A percentile compares a stretch with the other conserved stretches of the same genome.
These are phyloP conservation scores for Malus sylvestris DNA, from an alignment of 306 rosid genomes.

Conservation along the genomic window DNA sequence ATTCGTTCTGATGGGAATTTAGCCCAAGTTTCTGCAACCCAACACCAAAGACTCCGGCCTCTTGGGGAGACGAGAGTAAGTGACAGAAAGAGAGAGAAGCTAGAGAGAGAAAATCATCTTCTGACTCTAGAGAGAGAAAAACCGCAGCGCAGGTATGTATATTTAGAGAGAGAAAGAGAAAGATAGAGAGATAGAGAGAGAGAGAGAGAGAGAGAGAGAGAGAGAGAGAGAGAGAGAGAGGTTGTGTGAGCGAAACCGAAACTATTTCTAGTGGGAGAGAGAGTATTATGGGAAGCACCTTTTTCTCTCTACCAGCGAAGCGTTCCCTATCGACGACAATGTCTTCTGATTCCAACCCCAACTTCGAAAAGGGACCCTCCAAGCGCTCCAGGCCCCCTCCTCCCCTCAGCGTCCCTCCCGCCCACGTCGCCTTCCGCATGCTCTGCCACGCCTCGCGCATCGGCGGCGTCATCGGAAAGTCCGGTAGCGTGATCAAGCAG, in stretches of 20 bases:
- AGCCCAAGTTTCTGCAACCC: slow-evolving; percentile 1
- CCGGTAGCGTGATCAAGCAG: slow-evolving; percentile 60
- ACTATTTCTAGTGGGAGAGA: not conserved
- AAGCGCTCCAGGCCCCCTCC: slow-evolving; percentile 56
- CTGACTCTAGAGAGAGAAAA: not conserved
- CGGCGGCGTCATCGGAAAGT: slow-evolving; percentile 92
- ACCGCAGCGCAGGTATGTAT: not conserved
- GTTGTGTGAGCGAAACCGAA: not conserved
- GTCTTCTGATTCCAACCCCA: slow-evolving; percentile 42
- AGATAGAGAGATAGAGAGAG: no score
- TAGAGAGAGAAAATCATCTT: not conserved
- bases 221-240: no score
- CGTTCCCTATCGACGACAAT: slow-evolving; percentile 35
- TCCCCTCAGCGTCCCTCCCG: slow-evolving; percentile 48
- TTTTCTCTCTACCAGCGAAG: slow-evolving; percentile 55
- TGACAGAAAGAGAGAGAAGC: not conserved
- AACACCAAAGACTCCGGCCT: not conserved
- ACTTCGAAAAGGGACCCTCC: slow-evolving; percentile 38
- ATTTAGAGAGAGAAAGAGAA: not conserved
- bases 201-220: no score
- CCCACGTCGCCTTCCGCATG: slow-evolving; percentile 73
- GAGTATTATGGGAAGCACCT: slow-evolving; percentile 66
- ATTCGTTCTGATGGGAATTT: no score
- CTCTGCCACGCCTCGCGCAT: slow-evolving; percentile 83
- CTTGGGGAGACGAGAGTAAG: not conserved